Percentiles rank a stretch among this genome's conserved stretches.
Evolutionary conservation across 345 rosid species (phyloP).

Genomic region (Citrus trifoliata): DNA sequence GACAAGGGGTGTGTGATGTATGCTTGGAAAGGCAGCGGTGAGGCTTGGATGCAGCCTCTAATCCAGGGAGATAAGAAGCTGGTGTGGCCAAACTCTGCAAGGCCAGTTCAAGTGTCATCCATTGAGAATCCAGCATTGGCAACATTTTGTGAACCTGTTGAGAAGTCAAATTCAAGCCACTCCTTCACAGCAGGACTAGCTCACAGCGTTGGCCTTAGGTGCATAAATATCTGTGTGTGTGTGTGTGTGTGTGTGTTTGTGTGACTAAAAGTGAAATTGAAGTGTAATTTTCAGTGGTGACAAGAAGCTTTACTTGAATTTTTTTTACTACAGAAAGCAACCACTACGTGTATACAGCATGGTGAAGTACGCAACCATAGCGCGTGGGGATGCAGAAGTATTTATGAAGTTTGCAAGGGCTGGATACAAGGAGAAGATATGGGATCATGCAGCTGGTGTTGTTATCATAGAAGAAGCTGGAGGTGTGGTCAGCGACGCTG

Average conservation of each 20-base stretch:
- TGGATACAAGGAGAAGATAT: slow-evolving; percentile 60
- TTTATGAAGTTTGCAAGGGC: slow-evolving; percentile 53
- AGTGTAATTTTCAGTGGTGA: background rate
- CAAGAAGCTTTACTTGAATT: background rate
- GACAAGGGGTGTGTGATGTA: slow-evolving; percentile 53
- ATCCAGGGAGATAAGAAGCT: slow-evolving; percentile 27
- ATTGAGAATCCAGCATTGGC: slow-evolving; percentile 51
- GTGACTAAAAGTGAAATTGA: too few species aligned
- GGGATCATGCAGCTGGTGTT: slow-evolving; percentile 61
- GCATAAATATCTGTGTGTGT: background rate
- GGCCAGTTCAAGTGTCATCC: slow-evolving; percentile 36
- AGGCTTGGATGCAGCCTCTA: slow-evolving; percentile 57
- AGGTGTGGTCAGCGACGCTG: slow-evolving; percentile 55
- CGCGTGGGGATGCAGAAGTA: slow-evolving; percentile 53
- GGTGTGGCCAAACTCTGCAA: slow-evolving; percentile 45
- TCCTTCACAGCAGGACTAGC: slow-evolving; percentile 62
- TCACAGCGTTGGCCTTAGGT: slow-evolving; percentile 56
- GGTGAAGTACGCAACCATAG: slow-evolving; percentile 61
- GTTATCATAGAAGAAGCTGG: slow-evolving; percentile 52
- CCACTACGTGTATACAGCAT: slow-evolving; percentile 56
- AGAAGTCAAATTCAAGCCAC: slow-evolving; percentile 52
- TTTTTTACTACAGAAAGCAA: slow-evolving; percentile 37
- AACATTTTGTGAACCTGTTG: slow-evolving; percentile 59
- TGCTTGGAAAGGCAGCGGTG: slow-evolving; percentile 42
- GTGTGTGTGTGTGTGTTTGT: too few species aligned